Evolutionary conservation across 805 yeast genomes (phyloP).

Genomic region (Saccharomycopsis fibuligera): DNA sequence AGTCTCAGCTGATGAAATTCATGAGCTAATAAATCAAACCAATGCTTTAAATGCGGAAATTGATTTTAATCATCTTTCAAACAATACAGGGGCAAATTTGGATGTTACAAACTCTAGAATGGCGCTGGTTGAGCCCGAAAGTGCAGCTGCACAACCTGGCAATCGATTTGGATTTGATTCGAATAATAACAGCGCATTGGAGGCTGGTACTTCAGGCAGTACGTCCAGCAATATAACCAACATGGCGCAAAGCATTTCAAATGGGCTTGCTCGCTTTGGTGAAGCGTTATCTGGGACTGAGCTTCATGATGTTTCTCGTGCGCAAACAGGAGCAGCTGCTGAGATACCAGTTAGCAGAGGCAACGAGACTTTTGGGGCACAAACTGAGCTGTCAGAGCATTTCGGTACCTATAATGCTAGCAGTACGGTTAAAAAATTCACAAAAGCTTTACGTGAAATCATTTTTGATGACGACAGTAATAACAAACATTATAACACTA

Average conservation of each 20-base stretch:
- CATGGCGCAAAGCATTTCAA: constrained; percentile 3
- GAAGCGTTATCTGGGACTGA: background rate
- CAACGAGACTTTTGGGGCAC: background rate
- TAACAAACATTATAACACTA: background rate
- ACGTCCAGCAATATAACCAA: background rate
- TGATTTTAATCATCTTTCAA: background rate
- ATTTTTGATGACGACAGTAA: constrained; percentile 10
- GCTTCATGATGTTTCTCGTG: background rate
- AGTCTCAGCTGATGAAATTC: background rate
- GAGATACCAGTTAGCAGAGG: background rate
- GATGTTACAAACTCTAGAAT: background rate
- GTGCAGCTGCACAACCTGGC: too few species aligned
- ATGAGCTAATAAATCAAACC: constrained; percentile 7
- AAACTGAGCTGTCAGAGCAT: too few species aligned
- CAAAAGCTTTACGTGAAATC: constrained; percentile 8
- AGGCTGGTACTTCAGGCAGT: background rate
- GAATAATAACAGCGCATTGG: background rate
- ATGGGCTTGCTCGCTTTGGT: background rate
- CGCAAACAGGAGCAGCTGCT: background rate
- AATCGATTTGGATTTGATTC: background rate
- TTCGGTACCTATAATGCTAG: too few species aligned
- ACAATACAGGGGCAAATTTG: background rate
- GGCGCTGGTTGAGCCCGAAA: too few species aligned
- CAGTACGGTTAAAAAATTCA: background rate
- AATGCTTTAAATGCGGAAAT: constrained; percentile 2